Base-by-base conservation (phyloP, 176 grass and related monocot species). In the Avena atlantica region DNA sequence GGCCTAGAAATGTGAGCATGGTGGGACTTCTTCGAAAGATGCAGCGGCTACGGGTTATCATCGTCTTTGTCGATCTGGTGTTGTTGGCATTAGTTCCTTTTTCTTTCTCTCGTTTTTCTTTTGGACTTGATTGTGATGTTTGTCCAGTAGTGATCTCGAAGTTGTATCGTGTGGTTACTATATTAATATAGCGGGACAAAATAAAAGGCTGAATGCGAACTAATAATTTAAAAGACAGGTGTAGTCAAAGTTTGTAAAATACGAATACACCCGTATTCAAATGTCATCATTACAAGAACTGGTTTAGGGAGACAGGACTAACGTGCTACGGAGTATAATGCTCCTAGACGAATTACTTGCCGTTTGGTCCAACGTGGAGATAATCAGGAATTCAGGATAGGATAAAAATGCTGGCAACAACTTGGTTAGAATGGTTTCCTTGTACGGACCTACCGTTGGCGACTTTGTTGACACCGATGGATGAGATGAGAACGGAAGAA, bases 401-500 rank as follows among this genome's bases (percentile, higher is more conserved):
- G 47, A 80, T 63, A 64, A 23, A 31, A 76, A 37, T 55, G 44
- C 31, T 23, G 10, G 16, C 19, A 76, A 76, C 4, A 74, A 31
- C 58, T 76, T 48, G 11, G 29, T 84, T 8, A 19, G 73, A 61
- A 78, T 78, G 75, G 64, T 47, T 70, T 17, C 52, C 27, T 78
- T 70, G n/a, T 61, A 45, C 21, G 12, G 10, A 14, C 4, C 17
- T 87, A 12, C 27, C 19, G 36, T 34, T 61, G 68, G 15, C 82
- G 19, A 44, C 49, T 69, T 88, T 84, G 45, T 14, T 56, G 81
- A 84, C 55, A 68, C 6, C 34, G 82, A 67, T 51, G 9, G 10
- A 49, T 81, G 31, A 78, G 15, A 65, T 5, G 17, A 73, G 69
- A 78, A 5, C 14, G 24, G 11, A 81, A 20, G 6, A 48, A 80